Base-by-base conservation (phyloP, 768 basidiomycete genomes). In the Collybia sp. region DNA sequence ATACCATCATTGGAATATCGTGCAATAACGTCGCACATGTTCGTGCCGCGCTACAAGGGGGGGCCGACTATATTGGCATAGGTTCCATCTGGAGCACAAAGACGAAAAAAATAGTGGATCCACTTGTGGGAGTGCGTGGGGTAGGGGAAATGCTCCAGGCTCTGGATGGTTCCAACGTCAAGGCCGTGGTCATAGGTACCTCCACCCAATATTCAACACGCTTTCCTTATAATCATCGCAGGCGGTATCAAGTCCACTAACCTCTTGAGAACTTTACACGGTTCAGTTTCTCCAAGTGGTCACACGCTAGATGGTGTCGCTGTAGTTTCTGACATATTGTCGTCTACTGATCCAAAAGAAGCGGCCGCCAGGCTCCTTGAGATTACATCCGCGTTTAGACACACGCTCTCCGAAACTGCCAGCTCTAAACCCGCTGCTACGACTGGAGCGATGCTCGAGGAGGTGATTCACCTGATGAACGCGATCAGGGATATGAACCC, bases 191-290 rank as follows among this genome's bases (percentile, higher is more conserved):
- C 6, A 97, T 97, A 43, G 94, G 93, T 93, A 12, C 47, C 12
- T 15, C n/a, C 15, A n/a, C 40, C 8, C 30, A 6, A 30, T 17
- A 12, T 18, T 39, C 13, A 12, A 40, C 13, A 6, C 2, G 8
- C 9, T 12, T 34, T 40, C 42, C 16, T 46, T 18, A 10, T 31
- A 38, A n/a, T 44, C 16, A 39, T 36, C 43, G 2, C 53, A 94
- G 93, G 92, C 40, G 94, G 94, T 0, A 88, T 96, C 59, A 94
- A 91, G 52, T 75, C 79, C 1, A 72, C 70, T 0, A 97, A 94
- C 57, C 65, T 89, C 18, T 70, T 88, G 44, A 79, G 87, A 41
- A 83, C 85, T 2, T 60, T 96, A 6, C 80, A 91, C 52, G 88
- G 86, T 6, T 73, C 79, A 1, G 76, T 82, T 8, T 82, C 87